Base-by-base conservation (phyloP, 208 protist species). In the Trypanosoma platydactyli region DNA sequence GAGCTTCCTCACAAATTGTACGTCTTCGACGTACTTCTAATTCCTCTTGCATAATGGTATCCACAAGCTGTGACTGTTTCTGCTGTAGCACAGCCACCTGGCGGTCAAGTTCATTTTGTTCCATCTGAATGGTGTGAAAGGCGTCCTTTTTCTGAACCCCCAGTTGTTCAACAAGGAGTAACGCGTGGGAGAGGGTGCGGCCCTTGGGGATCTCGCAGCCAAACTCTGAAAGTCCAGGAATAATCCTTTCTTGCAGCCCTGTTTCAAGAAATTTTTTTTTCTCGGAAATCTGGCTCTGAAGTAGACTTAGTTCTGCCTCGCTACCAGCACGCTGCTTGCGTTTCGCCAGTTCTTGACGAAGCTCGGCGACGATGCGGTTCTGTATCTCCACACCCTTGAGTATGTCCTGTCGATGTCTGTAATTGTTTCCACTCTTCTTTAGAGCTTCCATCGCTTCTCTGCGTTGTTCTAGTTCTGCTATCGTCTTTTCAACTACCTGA, bases 281-380 rank as follows among this genome's bases (percentile, higher is more conserved):
- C 52, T 85, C 75, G 16, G 64, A 49, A 30, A 87, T 62, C 57
- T 84, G 77, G 38, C 44, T 46, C 1, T 82, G 83, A 29, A 90
- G 63, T 3, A 66, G 38, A 54, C 48, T 67, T 44, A 86, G 27
- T 51, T 90, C 81, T 24, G 75, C 67, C 51, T 80, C 74, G 1
- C 55, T 38, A 13, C 68, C 52, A 38, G 73, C 65, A 41, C 41
- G 68, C 59, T 83, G 64, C 72, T 86, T 86, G 60, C 73, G 73
- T 59, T 52, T 71, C 38, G 78, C 64, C 73, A 93, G 78, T 46
- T 77, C 66, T 56, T 84, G 79, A 3, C 83, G 68, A 41, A 93
- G 64, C 52, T 64, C 24, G 20, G 80, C 80, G 42, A 93, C 68
- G 18, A 61, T 44, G 5, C 22, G 48, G 62, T 89, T 90, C n/a